Base-by-base conservation (phyloP, 225 moss, liverwort and hornwort genomes). In the Ulota crispa region DNA sequence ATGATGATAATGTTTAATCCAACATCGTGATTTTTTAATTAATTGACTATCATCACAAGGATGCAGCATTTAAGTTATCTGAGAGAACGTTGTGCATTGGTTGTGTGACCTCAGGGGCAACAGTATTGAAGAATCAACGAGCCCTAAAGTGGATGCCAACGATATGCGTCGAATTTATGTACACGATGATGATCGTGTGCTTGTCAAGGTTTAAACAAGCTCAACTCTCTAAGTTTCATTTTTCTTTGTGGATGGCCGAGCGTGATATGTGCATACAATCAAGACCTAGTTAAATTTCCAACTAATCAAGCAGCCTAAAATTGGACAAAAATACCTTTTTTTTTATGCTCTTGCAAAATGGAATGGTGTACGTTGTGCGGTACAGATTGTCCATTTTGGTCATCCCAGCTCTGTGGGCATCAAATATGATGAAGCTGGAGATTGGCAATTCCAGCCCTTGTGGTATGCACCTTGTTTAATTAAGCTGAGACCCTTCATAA, bases 161-260 rank as follows among this genome's bases (percentile, higher is more conserved):
- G 88, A 98, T 68, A 98, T 98, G 95, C 88, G 93, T 32, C 85
- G 93, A 71, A 91, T 95, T 24, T 98, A 92, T 80, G 93, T 94
- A 36, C 95, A 98, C 15, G 97, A 98, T 63, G 94, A 98, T 2
- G 97, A 98, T 83, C 90, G 97, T 56, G 81, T 98, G 66, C 93
- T 98, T 85, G 87, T 95, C 45, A 98, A 95, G 94, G 97, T 97
- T 23, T 37, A 19, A 37, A 59, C 7, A 5, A 81, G 27, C 27
- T 80, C 28, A 76, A 73, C 53, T 72, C 20, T 37, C 39, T 39
- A 39, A 72, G 64, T 2, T 14, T 39, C 23, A 0, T 76, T 72
- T 62, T 55, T 55, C 31, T 62, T 4, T 32, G 0, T 24, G 0
- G 28, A 78, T 68, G 18, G 34, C 2, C 56, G 45, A 10, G 4